Evolutionary conservation across 352 stramenopile genomes (phyloP), one percentile per base, ranked within the genome.

Genomic region (Blastocystis hominis): DNA sequence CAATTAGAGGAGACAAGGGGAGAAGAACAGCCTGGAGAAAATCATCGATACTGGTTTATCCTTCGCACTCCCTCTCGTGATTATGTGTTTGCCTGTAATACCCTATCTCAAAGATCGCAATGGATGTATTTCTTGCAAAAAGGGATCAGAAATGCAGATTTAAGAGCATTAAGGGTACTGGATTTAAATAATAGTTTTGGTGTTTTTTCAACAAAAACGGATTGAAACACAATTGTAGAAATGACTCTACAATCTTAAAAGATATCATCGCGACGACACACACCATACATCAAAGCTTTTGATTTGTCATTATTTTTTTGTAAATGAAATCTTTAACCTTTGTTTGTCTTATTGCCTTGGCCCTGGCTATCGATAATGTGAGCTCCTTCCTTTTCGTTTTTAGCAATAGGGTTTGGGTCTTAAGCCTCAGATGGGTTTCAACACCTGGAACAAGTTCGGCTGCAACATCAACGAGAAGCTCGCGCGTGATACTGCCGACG

Each of bases 361-460:
- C 56, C 10, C 2, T 86, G 24, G 46, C 46, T n/a, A n/a, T 86
- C 38, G 34, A 77, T 72, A 86, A 86, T 77, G 69, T 80, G 10
- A 24, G 17, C 3, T 24, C 17, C 13, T 61, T 24, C 5, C 6
- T 3, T 15, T n/a, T 15, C 3, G 10, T 64, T 64, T 34, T 46
- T 47, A 17, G 3, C 24, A 30, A 7, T 80, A 80, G 69, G 76
- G 76, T 75, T 15, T 86, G 9, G 76, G 76, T n/a, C 47, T 86
- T 24, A 86, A 86, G 24, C 76, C 76, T 54, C 76, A 86, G 63
- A 86, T 86, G 88, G 88, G 88, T 42, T 90, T 89, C 68, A 90
- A 90, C 63, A 90, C 86, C 36, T 90, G 88, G 88, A 90, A 90
- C 47, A 86, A 88, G 36, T 90, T 90, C 47, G 38, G 38, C 38